Evolutionary conservation across 148 eudicot species (phyloP).

Genomic region (Rhododendron williamsianum): DNA sequence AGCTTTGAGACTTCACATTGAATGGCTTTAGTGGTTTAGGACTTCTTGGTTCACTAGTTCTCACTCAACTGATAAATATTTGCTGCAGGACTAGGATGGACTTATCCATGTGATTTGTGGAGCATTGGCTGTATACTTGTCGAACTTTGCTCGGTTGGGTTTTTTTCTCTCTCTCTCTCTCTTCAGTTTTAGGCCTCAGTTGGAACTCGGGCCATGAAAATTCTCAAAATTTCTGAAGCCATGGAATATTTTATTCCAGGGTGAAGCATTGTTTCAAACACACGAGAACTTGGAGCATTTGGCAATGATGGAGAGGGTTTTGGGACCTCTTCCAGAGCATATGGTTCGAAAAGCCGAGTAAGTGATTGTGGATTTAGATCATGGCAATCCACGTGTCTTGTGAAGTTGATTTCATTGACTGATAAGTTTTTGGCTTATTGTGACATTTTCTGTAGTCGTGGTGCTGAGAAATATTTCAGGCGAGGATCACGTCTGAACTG

Average conservation of each 20-base stretch:
- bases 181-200: neutral
- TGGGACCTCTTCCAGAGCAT: conserved; percentile 74
- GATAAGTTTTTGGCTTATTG: neutral
- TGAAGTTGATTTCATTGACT: neutral
- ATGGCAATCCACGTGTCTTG: neutral
- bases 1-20: neutral
- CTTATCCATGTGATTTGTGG: conserved; percentile 87
- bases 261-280: conserved; percentile 74
- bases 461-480: conserved; percentile 68
- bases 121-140: conserved; percentile 82
- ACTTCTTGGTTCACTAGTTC: neutral
- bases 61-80: neutral
- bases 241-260: conserved; percentile 36
- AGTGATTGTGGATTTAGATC: conserved; percentile 19
- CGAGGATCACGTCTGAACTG: conserved; percentile 62
- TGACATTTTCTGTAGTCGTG: conserved; percentile 36
- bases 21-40: neutral
- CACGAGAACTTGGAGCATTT: conserved; percentile 89
- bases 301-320: conserved; percentile 89
- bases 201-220: neutral
- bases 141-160: conserved; percentile 71
- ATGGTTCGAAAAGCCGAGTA: conserved; percentile 62
- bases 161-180: neutral
- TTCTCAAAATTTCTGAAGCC: neutral
- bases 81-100: conserved; percentile 80